Percentiles rank a stretch among this genome's conserved stretches.
Conservation (phyloP, 352 stramenopile genomes). For the Elongisporangium undulatum region DNA sequence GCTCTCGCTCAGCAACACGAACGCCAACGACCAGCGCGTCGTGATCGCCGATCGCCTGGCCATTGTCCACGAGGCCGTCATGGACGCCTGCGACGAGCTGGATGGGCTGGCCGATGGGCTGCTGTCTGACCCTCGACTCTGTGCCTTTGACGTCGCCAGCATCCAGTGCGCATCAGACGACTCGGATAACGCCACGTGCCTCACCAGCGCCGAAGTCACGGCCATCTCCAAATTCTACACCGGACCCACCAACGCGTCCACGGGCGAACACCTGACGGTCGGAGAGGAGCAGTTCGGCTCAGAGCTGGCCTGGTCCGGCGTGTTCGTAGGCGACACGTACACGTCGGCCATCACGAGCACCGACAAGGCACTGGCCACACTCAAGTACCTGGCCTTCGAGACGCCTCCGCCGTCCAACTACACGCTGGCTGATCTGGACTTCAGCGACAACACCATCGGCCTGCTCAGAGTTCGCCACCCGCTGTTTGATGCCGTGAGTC, state of each 20-base stretch:
- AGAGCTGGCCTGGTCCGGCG: conserved; percentile 32
- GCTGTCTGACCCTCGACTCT: conserved; percentile 28
- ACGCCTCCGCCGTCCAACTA: conserved; percentile 29
- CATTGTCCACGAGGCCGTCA: conserved; percentile 30
- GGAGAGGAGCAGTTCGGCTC: conserved; percentile 37
- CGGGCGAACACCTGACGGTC: conserved; percentile 27
- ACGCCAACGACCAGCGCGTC: conserved; percentile 17
- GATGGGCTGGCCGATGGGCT: conserved; percentile 34
- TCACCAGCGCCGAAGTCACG: conserved; percentile 25
- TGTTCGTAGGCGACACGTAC: conserved; percentile 28
- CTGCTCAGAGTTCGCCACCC: conserved; percentile 23
- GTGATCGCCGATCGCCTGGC: conserved; percentile 20
- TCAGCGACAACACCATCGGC: conserved; percentile 29
- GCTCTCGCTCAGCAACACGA: conserved; percentile 27
- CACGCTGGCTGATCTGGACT: conserved; percentile 32
- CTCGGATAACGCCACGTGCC: conserved; percentile 29
- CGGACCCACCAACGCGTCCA: conserved; percentile 21
- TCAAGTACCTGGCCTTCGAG: conserved; percentile 40
- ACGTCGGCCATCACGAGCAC: conserved; percentile 21
- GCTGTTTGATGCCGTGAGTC: conserved; percentile 30
- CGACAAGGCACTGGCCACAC: conserved; percentile 23
- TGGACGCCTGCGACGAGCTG: conserved; percentile 27
- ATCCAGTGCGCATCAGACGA: conserved; percentile 20
- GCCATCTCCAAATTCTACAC: conserved; percentile 32
- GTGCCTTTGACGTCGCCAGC: conserved; percentile 22